These are phyloP conservation scores for Phytophthora parvispora DNA, from an alignment of 352 stramenopile genomes.

Conservation along the genomic window DNA sequence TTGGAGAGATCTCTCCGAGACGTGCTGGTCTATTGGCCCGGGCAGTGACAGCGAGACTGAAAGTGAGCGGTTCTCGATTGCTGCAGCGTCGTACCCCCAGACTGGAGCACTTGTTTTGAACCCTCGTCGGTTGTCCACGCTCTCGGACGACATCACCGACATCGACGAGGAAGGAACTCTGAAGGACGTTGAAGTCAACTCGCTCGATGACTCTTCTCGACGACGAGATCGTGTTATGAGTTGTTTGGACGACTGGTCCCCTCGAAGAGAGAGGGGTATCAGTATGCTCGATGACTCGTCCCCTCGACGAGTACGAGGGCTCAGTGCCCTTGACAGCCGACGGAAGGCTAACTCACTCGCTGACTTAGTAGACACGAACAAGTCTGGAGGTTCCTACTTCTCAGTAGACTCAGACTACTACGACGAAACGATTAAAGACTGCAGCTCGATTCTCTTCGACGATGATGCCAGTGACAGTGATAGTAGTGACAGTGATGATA, in stretches of 20 bases:
- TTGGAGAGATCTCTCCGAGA: slow-evolving; percentile 38
- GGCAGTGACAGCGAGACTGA: slow-evolving; percentile 40
- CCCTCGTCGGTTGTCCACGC: slow-evolving; percentile 12
- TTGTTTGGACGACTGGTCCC: slow-evolving; percentile 3
- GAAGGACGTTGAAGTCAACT: slow-evolving; percentile 8
- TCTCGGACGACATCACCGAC: slow-evolving; percentile 24
- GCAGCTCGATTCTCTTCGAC: slow-evolving; percentile 24
- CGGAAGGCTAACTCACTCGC: slow-evolving; percentile 7
- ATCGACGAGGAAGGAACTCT: slow-evolving; percentile 8
- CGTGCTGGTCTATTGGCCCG: slow-evolving; percentile 46
- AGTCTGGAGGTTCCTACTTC: slow-evolving; percentile 26
- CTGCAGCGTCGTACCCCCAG: background rate
- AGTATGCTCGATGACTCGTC: slow-evolving; percentile 30
- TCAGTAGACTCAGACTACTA: slow-evolving; percentile 38
- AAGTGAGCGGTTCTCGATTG: slow-evolving; percentile 13
- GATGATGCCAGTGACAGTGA: slow-evolving; percentile 17
- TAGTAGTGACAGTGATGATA: slow-evolving; percentile 25
- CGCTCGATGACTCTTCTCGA: slow-evolving; percentile 27
- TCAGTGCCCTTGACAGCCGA: slow-evolving; percentile 28
- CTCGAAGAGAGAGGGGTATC: slow-evolving; percentile 21
- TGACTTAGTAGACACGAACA: slow-evolving; percentile 18
- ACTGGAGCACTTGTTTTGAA: slow-evolving; percentile 1
- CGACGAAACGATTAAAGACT: slow-evolving; percentile 35
- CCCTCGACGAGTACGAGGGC: slow-evolving; percentile 23
- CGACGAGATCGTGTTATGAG: slow-evolving; percentile 18